Percentiles rank a stretch among this genome's conserved stretches.
phyloP scores from a whole-genome alignment of 2,329 filamentous ascomycete genomes.

The Lachnellula suecica region DNA sequence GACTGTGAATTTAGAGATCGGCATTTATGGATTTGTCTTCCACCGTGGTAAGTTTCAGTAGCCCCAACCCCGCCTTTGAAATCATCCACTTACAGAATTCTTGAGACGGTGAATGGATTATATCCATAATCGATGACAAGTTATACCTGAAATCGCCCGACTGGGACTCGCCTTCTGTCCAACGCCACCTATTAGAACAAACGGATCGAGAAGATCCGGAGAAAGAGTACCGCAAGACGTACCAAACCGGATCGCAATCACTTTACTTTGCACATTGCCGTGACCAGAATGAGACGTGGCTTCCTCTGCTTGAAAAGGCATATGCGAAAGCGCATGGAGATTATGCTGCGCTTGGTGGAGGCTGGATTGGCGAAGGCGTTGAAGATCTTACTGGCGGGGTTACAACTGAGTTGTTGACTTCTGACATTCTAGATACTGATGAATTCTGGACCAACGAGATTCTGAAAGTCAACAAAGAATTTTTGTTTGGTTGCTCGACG shows the following conservation, averaged over 20 bases:
- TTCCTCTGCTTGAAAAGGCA: constrained; percentile 77
- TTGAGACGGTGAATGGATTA: constrained; percentile 82
- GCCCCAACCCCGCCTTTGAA: background rate
- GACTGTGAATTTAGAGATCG: constrained; percentile 48
- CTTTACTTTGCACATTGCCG: constrained; percentile 76
- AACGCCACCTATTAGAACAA: constrained; percentile 72
- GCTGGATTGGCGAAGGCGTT: constrained; percentile 57
- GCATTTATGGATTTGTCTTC: constrained; percentile 89
- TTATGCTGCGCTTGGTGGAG: constrained; percentile 71
- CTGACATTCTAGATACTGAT: constrained; percentile 75
- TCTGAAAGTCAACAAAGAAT: constrained; percentile 76
- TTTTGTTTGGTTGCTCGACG: constrained; percentile 70
- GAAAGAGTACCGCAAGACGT: constrained; percentile 60
- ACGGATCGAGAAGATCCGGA: constrained; percentile 73
- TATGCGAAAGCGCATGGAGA: constrained; percentile 85
- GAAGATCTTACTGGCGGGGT: constrained; percentile 67
- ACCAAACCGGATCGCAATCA: constrained; percentile 62
- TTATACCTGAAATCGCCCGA: constrained; percentile 79
- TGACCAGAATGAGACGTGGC: constrained; percentile 78
- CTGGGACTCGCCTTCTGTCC: constrained; percentile 76
- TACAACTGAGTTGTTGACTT: constrained; percentile 68
- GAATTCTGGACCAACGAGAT: constrained; percentile 84
- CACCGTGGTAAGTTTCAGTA: constrained; percentile 47
- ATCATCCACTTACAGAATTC: background rate
- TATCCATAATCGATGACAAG: constrained; percentile 89